These are phyloP conservation scores for Scenedesmus sp. DNA, from an alignment of 163 green algal genomes.

Conservation along the genomic window DNA sequence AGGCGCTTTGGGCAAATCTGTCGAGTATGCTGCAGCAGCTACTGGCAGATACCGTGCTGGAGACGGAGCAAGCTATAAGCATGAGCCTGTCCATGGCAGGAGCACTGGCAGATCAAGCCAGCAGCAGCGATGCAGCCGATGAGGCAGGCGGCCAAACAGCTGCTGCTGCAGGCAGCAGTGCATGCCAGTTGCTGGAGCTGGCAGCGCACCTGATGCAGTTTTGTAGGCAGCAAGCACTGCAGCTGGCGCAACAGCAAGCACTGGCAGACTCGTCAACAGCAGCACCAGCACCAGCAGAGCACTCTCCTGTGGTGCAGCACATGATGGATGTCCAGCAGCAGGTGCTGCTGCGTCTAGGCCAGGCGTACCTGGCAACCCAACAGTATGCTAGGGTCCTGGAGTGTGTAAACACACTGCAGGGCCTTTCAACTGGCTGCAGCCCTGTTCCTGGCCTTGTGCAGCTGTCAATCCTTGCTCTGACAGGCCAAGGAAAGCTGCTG, in stretches of 20 bases:
- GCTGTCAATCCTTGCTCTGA: slow-evolving; percentile 11
- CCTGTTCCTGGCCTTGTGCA: neutral
- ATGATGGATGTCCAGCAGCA: neutral
- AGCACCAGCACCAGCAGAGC: neutral
- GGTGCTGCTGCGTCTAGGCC: slow-evolving; percentile 33
- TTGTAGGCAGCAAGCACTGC: neutral
- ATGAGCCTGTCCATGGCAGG: slow-evolving; percentile 27
- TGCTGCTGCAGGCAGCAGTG: neutral
- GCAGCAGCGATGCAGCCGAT: neutral
- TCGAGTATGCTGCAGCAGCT: slow-evolving; percentile 34
- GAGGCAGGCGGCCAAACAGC: neutral
- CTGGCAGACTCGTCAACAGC: neutral
- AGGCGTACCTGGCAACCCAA: neutral
- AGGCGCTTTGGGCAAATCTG: slow-evolving; percentile 44
- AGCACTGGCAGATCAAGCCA: slow-evolving; percentile 31
- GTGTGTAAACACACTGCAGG: neutral
- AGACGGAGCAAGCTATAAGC: slow-evolving; percentile 19
- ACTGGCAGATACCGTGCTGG: slow-evolving; percentile 8
- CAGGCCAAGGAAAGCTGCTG: neutral
- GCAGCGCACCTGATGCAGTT: neutral
- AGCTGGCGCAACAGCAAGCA: slow-evolving; percentile 1
- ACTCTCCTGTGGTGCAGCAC: neutral
- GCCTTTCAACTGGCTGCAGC: neutral
- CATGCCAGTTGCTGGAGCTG: slow-evolving; percentile 28
- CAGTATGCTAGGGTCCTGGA: slow-evolving; percentile 18